These are phyloP conservation scores for Colletotrichum limetticola DNA, from an alignment of 2,329 filamentous ascomycete genomes.

Conservation along the genomic window DNA sequence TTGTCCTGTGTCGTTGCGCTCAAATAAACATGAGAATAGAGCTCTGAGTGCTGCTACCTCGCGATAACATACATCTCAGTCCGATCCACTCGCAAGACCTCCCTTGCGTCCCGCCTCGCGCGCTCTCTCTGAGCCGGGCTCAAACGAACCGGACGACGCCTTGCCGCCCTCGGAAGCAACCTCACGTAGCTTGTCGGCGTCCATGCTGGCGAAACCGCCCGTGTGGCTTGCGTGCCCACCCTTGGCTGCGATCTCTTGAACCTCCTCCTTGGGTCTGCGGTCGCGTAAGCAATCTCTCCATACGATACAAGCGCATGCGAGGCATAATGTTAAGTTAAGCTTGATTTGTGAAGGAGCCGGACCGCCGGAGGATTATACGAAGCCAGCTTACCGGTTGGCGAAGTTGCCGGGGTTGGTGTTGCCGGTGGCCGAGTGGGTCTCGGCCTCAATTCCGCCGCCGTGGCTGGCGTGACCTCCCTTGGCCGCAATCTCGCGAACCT, in stretches of 20 bases:
- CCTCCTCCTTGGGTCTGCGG: conserved; percentile 53
- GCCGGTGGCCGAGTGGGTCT: conserved; percentile 1
- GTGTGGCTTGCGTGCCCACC: conserved; percentile 51
- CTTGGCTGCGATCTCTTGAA: conserved; percentile 53
- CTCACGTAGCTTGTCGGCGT: conserved; percentile 58
- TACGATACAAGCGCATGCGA: not conserved
- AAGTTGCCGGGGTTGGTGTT: conserved; percentile 36
- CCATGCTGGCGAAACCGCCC: conserved; percentile 53
- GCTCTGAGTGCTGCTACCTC: too few species aligned
- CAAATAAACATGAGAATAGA: too few species aligned
- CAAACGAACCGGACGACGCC: conserved; percentile 64
- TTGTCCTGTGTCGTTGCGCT: too few species aligned
- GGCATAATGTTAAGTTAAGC: not conserved
- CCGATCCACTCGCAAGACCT: conserved; percentile 41
- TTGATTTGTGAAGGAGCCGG: not conserved
- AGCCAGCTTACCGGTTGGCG: conserved; percentile 36
- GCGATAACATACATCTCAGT: not conserved
- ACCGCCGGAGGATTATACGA: not conserved
- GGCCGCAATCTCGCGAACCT: not conserved
- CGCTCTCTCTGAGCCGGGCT: conserved; percentile 62
- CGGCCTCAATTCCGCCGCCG: not conserved
- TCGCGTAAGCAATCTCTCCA: not conserved
- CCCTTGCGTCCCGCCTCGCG: conserved; percentile 66
- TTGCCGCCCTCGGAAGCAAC: conserved; percentile 67
- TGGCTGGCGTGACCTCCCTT: conserved; percentile 52